Conservation (phyloP, 257 asterid genomes). For the Nicotiana tabacum region DNA sequence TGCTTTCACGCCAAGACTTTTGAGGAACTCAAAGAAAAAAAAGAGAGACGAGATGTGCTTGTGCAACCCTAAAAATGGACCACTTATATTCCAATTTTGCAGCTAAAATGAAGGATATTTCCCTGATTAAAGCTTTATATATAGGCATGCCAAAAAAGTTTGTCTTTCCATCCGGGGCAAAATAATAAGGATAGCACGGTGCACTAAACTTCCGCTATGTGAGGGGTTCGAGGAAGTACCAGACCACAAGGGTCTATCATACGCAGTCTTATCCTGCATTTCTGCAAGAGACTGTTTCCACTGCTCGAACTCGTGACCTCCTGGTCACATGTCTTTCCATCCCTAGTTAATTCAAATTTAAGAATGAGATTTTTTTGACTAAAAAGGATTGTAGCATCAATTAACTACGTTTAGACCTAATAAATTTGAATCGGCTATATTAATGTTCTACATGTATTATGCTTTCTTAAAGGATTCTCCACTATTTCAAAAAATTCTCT, state of each 20-base stretch:
- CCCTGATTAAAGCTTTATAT: not conserved
- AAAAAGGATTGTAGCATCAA: not conserved
- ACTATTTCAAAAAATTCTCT: too few relatives aligned
- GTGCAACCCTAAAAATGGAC: conserved; percentile 42
- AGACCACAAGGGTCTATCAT: too few relatives aligned
- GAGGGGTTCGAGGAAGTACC: too few relatives aligned
- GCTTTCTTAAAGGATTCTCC: not conserved
- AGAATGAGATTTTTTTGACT: not conserved
- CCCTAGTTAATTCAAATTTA: not conserved
- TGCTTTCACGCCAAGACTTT: conserved; percentile 44
- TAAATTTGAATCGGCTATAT: not conserved
- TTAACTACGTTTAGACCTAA: not conserved
- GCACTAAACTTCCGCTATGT: too few relatives aligned
- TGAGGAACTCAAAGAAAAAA: conserved; percentile 14
- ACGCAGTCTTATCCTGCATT: too few relatives aligned
- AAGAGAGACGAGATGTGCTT: conserved; percentile 10
- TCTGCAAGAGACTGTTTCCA: too few relatives aligned
- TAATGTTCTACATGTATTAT: not conserved
- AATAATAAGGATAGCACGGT: too few relatives aligned
- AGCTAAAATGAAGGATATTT: not conserved
- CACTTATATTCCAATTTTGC: conserved; percentile 4
- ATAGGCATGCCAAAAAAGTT: not conserved
- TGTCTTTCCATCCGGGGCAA: not conserved
- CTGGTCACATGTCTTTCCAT: not conserved
- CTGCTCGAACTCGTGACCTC: too few relatives aligned